Base-by-base conservation (phyloP, 2,329 filamentous ascomycete species). In the Diplocarpon mali region DNA sequence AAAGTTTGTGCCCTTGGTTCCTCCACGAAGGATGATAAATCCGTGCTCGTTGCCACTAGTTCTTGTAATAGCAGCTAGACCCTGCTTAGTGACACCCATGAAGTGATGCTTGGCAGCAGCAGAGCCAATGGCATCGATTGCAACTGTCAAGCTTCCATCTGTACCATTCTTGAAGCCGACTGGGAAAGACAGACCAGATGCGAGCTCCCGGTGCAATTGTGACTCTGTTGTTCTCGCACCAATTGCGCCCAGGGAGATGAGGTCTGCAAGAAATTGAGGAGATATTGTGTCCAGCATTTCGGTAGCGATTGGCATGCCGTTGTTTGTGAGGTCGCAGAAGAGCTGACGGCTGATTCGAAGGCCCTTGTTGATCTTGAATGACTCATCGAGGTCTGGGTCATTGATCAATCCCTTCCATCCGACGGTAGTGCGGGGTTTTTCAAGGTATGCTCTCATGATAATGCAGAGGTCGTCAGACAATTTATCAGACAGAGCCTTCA, bases 81-180 rank as follows among this genome's bases (percentile, higher is more conserved):
- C 92, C 62, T 95, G 89, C 74, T 98, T 98, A 28, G 92, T 98
- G 40, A 98, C 92, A 67, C 89, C 90, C 74, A 98, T 84, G 73
- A 98, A 98, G 71, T 95, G 90, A 67, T 98, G 92, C 65, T 76
- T 80, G n/a, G 83, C 74, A 46, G 82, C 80, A 1, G 84, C 85
- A 27, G 85, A 81, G 48, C 90, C 92, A 63, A 96, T 95, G 29
- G 92, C 92, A 63, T 98, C 92, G 58, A 96, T 93, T 15, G 90
- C 89, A 15, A 96, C 89, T 24, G 78, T 80, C 45, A 98, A 71
- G 57, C 83, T 87, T 35, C 92, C 92, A 60, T 98, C 92, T 17
- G 92, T 98, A 50, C 92, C 92, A 67, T 98, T 98, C 79, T 98
- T 98, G 83, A 95, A 98, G 48, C 92, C 92, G 55, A 98, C 89